Conservation (phyloP, 1,139 yeast species). For the Yamadazyma blattariae region DNA sequence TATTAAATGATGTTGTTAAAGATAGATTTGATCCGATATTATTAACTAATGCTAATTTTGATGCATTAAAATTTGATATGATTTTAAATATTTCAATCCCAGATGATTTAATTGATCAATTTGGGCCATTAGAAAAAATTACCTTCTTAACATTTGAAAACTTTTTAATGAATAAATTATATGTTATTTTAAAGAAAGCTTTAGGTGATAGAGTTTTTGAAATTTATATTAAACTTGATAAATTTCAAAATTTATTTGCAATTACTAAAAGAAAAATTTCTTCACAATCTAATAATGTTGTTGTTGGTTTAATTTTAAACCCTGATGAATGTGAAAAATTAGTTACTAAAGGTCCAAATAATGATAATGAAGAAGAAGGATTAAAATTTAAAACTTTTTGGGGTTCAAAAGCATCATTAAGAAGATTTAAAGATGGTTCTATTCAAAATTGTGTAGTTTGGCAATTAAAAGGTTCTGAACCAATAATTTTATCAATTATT, state of each 20-base stretch:
- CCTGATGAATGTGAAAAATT: constrained; percentile 74
- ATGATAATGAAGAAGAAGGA: constrained; percentile 56
- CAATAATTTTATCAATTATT: constrained; percentile 65
- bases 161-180: constrained; percentile 58
- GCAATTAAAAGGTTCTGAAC: constrained; percentile 59
- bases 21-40: constrained; percentile 90
- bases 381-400: constrained; percentile 75
- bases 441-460: constrained; percentile 90
- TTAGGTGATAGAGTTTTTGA: constrained; percentile 62
- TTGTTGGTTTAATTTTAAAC: constrained; percentile 68
- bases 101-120: constrained; percentile 38
- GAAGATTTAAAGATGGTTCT: constrained; percentile 88
- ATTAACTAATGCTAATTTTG: constrained; percentile 56
- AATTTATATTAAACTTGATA: constrained; percentile 37
- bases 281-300: constrained; percentile 31
- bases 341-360: constrained; percentile 83
- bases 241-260: constrained; percentile 33
- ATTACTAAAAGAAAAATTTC: constrained; percentile 59
- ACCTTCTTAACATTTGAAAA: constrained; percentile 70
- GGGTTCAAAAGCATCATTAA: constrained; percentile 82
- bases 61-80: constrained; percentile 65
- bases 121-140: constrained; percentile 73
- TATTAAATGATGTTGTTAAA: constrained; percentile 73
- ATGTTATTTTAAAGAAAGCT: constrained; percentile 58
- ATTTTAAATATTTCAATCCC: constrained; percentile 49